Conservation (phyloP, 495 filamentous ascomycete genomes). For the Lindgomyces ingoldianus region DNA sequence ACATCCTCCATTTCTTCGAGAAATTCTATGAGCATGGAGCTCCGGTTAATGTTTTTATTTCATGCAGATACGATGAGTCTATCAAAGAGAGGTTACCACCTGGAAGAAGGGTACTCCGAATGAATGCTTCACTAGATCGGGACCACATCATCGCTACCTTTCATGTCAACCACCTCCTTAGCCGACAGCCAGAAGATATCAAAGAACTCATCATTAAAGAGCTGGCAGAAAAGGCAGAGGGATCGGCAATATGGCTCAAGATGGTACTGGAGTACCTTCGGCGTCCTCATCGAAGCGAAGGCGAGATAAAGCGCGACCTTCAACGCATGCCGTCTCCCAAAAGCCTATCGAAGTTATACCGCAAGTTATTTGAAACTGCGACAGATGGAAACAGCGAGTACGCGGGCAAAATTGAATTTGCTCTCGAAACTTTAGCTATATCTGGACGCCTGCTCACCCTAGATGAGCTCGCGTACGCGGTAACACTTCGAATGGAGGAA, state of each 20-base stretch:
- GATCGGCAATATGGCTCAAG: slow-evolving; percentile 4
- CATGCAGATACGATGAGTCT: not conserved
- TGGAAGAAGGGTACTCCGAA: slow-evolving; percentile 5
- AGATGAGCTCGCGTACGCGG: not conserved
- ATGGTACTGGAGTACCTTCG: slow-evolving; percentile 2
- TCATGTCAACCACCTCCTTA: slow-evolving; percentile 3
- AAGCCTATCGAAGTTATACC: not conserved
- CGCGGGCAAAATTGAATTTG: not conserved
- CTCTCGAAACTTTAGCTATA: slow-evolving; percentile 5
- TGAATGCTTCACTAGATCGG: not conserved
- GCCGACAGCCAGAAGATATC: slow-evolving; percentile 1
- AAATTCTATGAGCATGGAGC: slow-evolving; percentile 3
- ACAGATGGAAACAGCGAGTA: not conserved
- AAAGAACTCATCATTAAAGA: not conserved
- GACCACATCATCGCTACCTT: not conserved
- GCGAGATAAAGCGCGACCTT: slow-evolving; percentile 3
- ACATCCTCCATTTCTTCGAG: slow-evolving; percentile 1
- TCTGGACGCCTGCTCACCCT: not conserved
- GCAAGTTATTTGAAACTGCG: slow-evolving; percentile 4
- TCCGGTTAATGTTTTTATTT: slow-evolving; percentile 8
- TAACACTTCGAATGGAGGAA: slow-evolving; percentile 2
- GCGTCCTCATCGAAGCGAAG: not conserved
- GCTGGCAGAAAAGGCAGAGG: not conserved
- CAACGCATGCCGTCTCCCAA: slow-evolving; percentile 2
- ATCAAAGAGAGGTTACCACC: slow-evolving; percentile 1